Percentiles rank a stretch among this genome's conserved stretches.
These are phyloP conservation scores for Otatea glauca DNA, from an alignment of 176 grass and related monocot genomes.

Conservation along the genomic window DNA sequence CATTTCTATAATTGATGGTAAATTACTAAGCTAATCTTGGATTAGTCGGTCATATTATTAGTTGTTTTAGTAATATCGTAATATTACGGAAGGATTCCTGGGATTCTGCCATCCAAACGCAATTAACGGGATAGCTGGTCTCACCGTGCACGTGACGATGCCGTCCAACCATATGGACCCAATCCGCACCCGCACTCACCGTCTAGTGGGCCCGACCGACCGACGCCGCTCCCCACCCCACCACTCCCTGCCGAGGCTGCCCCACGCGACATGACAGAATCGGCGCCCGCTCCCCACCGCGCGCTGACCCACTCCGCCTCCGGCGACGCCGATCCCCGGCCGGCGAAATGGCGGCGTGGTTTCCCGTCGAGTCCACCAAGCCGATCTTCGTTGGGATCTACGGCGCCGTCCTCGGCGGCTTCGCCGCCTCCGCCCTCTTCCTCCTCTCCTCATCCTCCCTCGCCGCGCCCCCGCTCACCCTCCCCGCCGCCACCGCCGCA, in stretches of 20 bases:
- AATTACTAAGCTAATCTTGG: too few relatives aligned
- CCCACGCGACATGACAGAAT: not conserved
- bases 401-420: constrained; percentile 57
- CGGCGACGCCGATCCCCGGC: constrained; percentile 16
- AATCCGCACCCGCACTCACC: not conserved
- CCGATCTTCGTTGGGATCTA: constrained; percentile 74
- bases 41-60: too few relatives aligned
- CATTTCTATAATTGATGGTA: too few relatives aligned
- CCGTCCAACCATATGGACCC: not conserved
- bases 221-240: not conserved
- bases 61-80: too few relatives aligned
- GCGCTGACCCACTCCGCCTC: constrained; percentile 23
- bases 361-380: constrained; percentile 50
- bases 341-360: constrained; percentile 50
- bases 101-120: too few relatives aligned
- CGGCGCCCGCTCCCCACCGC: constrained; percentile 26
- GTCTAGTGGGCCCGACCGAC: constrained; percentile 9
- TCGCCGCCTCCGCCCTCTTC: constrained; percentile 71
- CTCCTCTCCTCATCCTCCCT: constrained; percentile 75
- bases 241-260: not conserved
- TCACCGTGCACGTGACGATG: not conserved
- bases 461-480: constrained; percentile 40
- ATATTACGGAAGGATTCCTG: too few relatives aligned
- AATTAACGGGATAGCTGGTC: too few relatives aligned
- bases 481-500: not conserved